phyloP scores from a whole-genome alignment of 352 stramenopile species.

The Globisporangium iwayamae region DNA sequence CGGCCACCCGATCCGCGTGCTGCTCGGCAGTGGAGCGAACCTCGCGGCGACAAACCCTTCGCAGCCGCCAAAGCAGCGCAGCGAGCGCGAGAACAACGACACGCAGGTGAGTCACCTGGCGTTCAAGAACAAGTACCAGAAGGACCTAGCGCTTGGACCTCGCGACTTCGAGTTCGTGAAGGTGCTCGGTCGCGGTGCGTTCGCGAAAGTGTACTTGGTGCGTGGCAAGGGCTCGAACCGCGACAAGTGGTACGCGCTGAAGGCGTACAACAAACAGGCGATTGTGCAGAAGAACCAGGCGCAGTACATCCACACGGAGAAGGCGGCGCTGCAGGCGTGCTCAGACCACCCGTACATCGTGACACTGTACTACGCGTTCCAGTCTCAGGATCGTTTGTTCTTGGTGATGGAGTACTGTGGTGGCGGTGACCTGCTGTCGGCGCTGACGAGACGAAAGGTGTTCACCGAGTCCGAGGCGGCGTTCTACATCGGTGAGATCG shows the following conservation, averaged over 20 bases:
- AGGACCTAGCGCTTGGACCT: constrained; percentile 73
- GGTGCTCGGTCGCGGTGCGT: constrained; percentile 75
- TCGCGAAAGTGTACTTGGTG: constrained; percentile 84
- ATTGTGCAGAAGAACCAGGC: constrained; percentile 89
- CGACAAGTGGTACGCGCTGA: constrained; percentile 85
- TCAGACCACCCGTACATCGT: constrained; percentile 87
- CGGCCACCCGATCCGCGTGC: constrained; percentile 78
- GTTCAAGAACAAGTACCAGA: constrained; percentile 90
- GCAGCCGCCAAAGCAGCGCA: constrained; percentile 55
- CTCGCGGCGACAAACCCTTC: constrained; percentile 68
- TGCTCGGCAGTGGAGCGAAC: constrained; percentile 69
- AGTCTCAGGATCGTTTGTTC: constrained; percentile 80
- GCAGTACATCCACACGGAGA: constrained; percentile 86
- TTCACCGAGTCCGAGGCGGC: constrained; percentile 75
- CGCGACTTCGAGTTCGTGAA: constrained; percentile 88
- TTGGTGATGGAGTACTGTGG: constrained; percentile 87
- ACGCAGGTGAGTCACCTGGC: constrained; percentile 79
- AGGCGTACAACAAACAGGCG: constrained; percentile 87
- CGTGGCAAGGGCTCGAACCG: constrained; percentile 80
- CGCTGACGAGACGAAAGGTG: constrained; percentile 69
- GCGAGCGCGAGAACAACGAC: constrained; percentile 54
- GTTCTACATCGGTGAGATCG: constrained; percentile 87
- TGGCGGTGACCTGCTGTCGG: constrained; percentile 73
- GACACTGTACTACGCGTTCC: constrained; percentile 81
- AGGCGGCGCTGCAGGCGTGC: constrained; percentile 74